Conservation (phyloP, 768 basidiomycete species). For the Collybia nuda region DNA sequence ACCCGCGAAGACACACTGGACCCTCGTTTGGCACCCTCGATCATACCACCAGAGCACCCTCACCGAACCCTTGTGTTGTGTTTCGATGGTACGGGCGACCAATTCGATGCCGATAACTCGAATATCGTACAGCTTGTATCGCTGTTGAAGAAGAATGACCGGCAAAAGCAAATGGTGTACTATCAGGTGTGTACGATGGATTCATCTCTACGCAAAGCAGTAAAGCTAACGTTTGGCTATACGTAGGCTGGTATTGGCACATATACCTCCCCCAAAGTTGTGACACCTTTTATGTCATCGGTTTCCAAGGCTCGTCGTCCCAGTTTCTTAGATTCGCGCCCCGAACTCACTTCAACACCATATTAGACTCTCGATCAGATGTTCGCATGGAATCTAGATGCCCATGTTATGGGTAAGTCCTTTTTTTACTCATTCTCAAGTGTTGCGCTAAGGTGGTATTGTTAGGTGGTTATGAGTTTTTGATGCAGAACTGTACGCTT, state of each 20-base stretch:
- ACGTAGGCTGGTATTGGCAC: constrained; percentile 52
- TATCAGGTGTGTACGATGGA: constrained; percentile 41
- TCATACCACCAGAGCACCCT: constrained; percentile 40
- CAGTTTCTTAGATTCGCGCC: neutral
- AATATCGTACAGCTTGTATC: constrained; percentile 54
- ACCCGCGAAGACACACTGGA: constrained; percentile 17
- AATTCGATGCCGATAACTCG: constrained; percentile 53
- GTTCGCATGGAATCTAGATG: constrained; percentile 48
- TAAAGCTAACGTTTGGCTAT: constrained; percentile 3
- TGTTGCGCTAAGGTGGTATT: neutral
- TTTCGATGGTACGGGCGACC: constrained; percentile 58
- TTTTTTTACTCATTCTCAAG: neutral
- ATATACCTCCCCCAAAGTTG: constrained; percentile 39
- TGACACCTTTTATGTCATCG: constrained; percentile 31
- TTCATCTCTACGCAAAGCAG: neutral
- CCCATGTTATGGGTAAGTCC: constrained; percentile 47
- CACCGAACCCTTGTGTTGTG: constrained; percentile 49
- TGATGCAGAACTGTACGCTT: constrained; percentile 55
- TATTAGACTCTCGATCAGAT: constrained; percentile 44
- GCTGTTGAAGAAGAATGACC: constrained; percentile 51
- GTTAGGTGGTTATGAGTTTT: constrained; percentile 53
- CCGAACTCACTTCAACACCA: neutral
- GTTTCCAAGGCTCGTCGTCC: constrained; percentile 35
- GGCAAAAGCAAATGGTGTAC: constrained; percentile 53
- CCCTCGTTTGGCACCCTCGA: constrained; percentile 17